Evolutionary conservation across 371 early-diverging fungal genomes (phyloP), one percentile per base, ranked within the genome.

Genomic region (Mucor sp.): DNA sequence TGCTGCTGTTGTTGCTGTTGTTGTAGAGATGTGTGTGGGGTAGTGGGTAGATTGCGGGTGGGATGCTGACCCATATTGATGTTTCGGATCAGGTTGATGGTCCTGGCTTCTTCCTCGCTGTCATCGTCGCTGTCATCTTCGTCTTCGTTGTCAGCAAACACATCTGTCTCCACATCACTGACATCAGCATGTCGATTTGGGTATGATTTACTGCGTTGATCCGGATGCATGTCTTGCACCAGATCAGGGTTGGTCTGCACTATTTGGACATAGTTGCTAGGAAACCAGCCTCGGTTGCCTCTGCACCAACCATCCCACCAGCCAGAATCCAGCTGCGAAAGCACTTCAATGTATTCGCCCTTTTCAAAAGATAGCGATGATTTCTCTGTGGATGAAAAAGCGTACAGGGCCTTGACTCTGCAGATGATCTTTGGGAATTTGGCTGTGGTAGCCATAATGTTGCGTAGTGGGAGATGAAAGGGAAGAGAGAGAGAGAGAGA

Each of bases 231-330:
- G 19, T 56, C 59, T 30, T 56, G 19, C 8, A 43, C 35, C 33
- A 41, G 43, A 47, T 28, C 53, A 5, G 69, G 67, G 19, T 62
- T 73, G 0, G 39, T 28, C 4, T 87, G 80, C 39, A 86, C 65
- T 61, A 83, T 68, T 69, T 88, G 79, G 5, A 94, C 93, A 75
- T 90, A 95, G 75, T 94, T 94, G 60, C 93, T 91, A 1, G 96
- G 97, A 79, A 96, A 95, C 96, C 96, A 96, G 32, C 95, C 96
- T 62, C 89, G 85, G 65, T 76, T 76, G 39, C 86, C 89, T 69
- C 83, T 83, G 69, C 89, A 83, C 79, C 75, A 78, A 19, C 93
- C 94, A 77, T 96, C 93, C 97, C 97, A 97, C 97, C 97, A 97
- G 15, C 97, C 97, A 9, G 94, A 88, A 63, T 90, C 89, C 53